Evolutionary conservation across 768 basidiomycete species (phyloP).

Genomic region (Termitomyces eurrhizus): DNA sequence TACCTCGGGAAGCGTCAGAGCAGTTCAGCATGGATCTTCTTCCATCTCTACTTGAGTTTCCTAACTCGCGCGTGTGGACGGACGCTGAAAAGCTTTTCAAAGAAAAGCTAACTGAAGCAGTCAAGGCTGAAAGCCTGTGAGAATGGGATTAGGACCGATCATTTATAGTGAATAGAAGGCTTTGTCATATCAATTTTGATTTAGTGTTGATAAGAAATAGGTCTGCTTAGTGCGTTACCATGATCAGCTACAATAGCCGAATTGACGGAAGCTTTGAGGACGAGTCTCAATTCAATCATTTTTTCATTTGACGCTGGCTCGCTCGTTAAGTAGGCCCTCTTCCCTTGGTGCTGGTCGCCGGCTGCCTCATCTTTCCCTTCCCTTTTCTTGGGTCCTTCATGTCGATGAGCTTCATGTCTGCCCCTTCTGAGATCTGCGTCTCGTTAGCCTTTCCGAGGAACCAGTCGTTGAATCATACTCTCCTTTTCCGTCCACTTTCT

Average conservation of each 20-base stretch:
- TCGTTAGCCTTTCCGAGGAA: conserved; percentile 61
- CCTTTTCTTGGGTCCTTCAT: conserved; percentile 16
- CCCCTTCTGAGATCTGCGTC: conserved; percentile 66
- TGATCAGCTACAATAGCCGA: conserved; percentile 6
- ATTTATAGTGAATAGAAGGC: neutral
- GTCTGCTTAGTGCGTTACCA: neutral
- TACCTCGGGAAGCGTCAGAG: conserved; percentile 95
- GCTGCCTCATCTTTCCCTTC: conserved; percentile 24
- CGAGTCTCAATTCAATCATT: conserved; percentile 1
- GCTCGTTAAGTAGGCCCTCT: conserved; percentile 5
- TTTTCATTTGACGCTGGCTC: conserved; percentile 11
- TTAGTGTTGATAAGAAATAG: neutral
- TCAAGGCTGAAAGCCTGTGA: conserved; percentile 30
- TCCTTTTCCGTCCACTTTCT: conserved; percentile 44
- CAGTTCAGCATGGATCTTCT: conserved; percentile 89
- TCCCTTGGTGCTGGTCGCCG: conserved; percentile 52
- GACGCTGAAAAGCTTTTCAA: conserved; percentile 84
- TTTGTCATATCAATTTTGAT: conserved; percentile 4
- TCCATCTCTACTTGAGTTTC: conserved; percentile 81
- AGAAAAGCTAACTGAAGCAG: conserved; percentile 46
- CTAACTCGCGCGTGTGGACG: conserved; percentile 77
- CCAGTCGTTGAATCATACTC: conserved; percentile 53
- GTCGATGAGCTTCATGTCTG: conserved; percentile 38
- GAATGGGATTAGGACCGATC: neutral
- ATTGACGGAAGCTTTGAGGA: conserved; percentile 8